A percentile compares a stretch with the other conserved stretches of the same genome.
Evolutionary conservation across 768 basidiomycete genomes (phyloP).

Genomic region (Rhizopogon salebrosus): DNA sequence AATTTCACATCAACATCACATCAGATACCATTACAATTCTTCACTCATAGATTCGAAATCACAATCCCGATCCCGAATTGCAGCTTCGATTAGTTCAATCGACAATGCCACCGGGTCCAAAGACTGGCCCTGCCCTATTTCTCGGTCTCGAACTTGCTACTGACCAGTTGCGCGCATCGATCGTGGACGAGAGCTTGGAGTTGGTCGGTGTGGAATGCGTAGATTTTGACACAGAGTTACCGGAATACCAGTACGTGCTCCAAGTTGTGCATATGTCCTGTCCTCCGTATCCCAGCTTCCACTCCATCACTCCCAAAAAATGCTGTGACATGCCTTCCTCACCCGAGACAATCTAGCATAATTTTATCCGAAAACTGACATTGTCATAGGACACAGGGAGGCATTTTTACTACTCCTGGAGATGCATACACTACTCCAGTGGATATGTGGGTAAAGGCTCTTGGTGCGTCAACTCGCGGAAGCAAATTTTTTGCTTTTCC

Average conservation of each 20-base stretch:
- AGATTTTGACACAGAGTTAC: constrained; percentile 75
- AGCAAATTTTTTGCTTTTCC: constrained; percentile 52
- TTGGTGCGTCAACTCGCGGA: constrained; percentile 62
- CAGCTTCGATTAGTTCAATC: constrained; percentile 3
- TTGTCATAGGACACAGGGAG: constrained; percentile 66
- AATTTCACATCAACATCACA: constrained; percentile 17
- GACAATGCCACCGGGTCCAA: constrained; percentile 30
- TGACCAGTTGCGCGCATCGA: constrained; percentile 77
- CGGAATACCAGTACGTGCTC: constrained; percentile 73
- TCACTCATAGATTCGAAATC: constrained; percentile 12
- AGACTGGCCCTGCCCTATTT: constrained; percentile 53
- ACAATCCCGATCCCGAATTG: constrained; percentile 5
- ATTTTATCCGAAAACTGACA: constrained; percentile 13
- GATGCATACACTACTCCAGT: constrained; percentile 86
- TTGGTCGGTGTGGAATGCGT: constrained; percentile 78
- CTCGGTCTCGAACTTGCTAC: constrained; percentile 83
- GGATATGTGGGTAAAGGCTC: constrained; percentile 86
- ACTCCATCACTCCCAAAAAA: neutral
- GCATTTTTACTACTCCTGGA: constrained; percentile 81
- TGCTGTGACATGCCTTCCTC: constrained; percentile 7
- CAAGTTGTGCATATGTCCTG: neutral
- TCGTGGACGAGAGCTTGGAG: constrained; percentile 80
- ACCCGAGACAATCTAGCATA: neutral
- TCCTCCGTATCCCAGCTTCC: constrained; percentile 1
- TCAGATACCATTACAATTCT: constrained; percentile 24